phyloP scores from a whole-genome alignment of 768 basidiomycete genomes.

The Phaeolepiota aurea region DNA sequence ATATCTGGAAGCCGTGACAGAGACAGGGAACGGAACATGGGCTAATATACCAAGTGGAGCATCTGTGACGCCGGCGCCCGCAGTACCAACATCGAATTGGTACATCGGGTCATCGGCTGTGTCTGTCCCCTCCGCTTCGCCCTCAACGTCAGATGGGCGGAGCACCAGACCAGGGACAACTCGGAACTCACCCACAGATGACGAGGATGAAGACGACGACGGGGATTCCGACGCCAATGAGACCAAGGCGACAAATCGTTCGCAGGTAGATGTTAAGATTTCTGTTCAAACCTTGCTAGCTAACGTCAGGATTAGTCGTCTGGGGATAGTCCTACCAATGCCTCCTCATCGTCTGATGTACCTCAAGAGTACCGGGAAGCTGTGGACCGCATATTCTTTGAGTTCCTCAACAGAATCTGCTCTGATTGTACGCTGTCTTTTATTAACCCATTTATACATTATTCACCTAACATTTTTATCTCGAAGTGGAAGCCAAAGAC shows the following conservation, averaged over 20 bases:
- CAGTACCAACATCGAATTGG: constrained; percentile 5
- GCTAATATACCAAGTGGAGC: neutral
- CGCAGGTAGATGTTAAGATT: neutral
- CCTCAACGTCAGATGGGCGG: constrained; percentile 20
- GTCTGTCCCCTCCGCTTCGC: constrained; percentile 13
- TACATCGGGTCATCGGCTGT: constrained; percentile 10
- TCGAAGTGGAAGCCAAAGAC: constrained; percentile 83
- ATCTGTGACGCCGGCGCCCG: constrained; percentile 4
- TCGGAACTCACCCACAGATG: constrained; percentile 36
- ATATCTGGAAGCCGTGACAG: constrained; percentile 20
- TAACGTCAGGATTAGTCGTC: constrained; percentile 18
- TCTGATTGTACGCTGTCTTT: constrained; percentile 70
- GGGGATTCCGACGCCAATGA: constrained; percentile 35
- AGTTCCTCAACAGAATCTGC: constrained; percentile 81
- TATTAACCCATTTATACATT: constrained; percentile 10
- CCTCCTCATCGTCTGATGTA: constrained; percentile 41
- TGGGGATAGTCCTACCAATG: constrained; percentile 19
- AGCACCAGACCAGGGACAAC: constrained; percentile 19
- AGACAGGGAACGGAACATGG: constrained; percentile 2
- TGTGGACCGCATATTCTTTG: constrained; percentile 87
- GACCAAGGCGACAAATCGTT: constrained; percentile 10
- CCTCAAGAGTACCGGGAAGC: constrained; percentile 74
- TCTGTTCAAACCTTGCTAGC: too few relatives aligned
- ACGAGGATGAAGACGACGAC: constrained; percentile 41
- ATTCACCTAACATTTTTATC: constrained; percentile 9